Evolutionary conservation across 2,329 filamentous ascomycete species (phyloP).

Genomic region (Venturia pyrina): DNA sequence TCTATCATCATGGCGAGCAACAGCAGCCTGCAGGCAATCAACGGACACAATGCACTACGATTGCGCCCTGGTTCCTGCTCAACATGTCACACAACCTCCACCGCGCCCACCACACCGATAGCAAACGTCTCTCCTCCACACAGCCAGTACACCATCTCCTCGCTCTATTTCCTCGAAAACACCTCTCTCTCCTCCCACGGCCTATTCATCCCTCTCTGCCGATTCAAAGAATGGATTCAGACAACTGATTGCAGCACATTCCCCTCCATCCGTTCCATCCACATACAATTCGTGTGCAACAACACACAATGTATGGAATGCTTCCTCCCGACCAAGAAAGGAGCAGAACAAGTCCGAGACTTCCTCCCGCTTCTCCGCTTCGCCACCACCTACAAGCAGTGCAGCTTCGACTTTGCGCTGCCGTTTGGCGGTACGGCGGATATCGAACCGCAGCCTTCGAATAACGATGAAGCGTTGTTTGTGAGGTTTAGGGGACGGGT

Average conservation of each 20-base stretch:
- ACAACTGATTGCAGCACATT: background rate
- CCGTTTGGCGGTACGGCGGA: too few relatives aligned
- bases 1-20: background rate
- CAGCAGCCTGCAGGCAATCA: background rate
- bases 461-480: too few relatives aligned
- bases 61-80: background rate
- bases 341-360: background rate
- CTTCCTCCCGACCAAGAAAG: background rate
- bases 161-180: background rate
- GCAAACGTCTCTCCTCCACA: background rate
- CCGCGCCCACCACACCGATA: background rate
- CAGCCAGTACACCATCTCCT: background rate
- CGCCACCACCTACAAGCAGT: background rate
- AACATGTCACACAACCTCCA: background rate
- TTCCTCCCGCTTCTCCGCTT: background rate
- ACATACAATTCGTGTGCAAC: background rate
- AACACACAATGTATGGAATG: background rate
- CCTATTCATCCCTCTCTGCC: background rate
- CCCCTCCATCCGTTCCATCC: background rate
- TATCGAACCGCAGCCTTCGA: too few relatives aligned
- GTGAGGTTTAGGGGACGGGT: too few relatives aligned
- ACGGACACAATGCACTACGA: background rate
- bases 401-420: too few relatives aligned
- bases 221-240: background rate
- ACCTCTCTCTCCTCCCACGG: background rate